Evolutionary conservation across 164 flowering plant genomes (phyloP), one percentile per base, ranked within the genome.

Genomic region (Nymphaea colorata): DNA sequence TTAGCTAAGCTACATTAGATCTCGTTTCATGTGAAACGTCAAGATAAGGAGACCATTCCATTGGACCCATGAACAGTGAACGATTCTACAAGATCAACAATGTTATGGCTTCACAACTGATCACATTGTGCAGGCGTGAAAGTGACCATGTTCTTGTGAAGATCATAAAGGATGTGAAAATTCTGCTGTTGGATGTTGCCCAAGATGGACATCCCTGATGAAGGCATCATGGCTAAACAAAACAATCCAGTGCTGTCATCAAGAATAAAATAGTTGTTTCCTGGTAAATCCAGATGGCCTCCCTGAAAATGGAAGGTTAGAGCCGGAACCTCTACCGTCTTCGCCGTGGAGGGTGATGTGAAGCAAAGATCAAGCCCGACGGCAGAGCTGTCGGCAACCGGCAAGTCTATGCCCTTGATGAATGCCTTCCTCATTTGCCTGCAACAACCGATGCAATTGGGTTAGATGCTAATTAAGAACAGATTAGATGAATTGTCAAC

Each of bases 121-220:
- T 80, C 81, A 61, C 98, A 93, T 25, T 82, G 43, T 2, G 86
- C 79, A 1, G 91, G 89, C 42, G 80, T 42, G 57, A 94, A 89
- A 0, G 96, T 85, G 69, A 91, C 1, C 0, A 77, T 79, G 69
- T 83, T 83, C 75, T 87, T 82, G 3, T 59, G 76, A 51, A 94
- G 86, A 82, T 94, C 97, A 77, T 94, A 84, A 12, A 80, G 18
- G 44, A 94, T 85, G 77, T 85, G 61, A 77, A 87, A 68, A 65
- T 94, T 91, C 69, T 91, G 97, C 75, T 89, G 97, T 75, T 91
- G 97, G 6, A 88, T 47, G 70, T 91, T 94, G 6, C 97, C 98
- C 36, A 94, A 78, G 1, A 94, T 86, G 2, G 98, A 94, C 86
- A 91, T 79, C 2, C 91, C 98, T 14, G 68, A 74, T 0, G 90